Conservation (phyloP, 371 early-diverging fungal species). For the Rhizopus sp. region DNA sequence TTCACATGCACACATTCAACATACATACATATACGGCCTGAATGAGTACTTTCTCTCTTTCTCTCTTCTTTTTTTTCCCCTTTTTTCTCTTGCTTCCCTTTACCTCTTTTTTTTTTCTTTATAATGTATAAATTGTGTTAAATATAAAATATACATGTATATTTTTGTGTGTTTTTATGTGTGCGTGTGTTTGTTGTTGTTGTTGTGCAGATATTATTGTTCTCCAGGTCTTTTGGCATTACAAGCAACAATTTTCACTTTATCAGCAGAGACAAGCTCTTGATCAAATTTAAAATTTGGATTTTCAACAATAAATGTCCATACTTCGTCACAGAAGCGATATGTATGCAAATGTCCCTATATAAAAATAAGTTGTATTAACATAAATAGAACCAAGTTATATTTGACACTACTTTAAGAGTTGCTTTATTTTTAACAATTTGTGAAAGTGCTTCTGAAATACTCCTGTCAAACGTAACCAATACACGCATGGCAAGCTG, state of each 20-base stretch:
- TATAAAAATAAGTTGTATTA: conserved; percentile 1
- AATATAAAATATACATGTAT: too few species aligned
- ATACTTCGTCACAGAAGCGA: conserved; percentile 95
- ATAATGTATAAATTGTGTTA: too few species aligned
- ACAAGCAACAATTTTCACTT: conserved; percentile 92
- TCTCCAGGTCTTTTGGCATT: conserved; percentile 77
- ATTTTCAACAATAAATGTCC: conserved; percentile 92
- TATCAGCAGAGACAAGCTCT: conserved; percentile 77
- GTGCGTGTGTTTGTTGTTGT: neutral
- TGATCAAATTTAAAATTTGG: conserved; percentile 87
- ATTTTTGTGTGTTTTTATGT: neutral
- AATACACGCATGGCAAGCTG: conserved; percentile 94
- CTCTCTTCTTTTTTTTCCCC: too few species aligned
- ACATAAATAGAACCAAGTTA: conserved; percentile 2
- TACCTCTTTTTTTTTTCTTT: too few species aligned
- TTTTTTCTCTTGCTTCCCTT: too few species aligned
- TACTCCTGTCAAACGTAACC: conserved; percentile 67
- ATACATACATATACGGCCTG: too few species aligned
- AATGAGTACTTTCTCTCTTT: too few species aligned
- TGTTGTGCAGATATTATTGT: conserved; percentile 29
- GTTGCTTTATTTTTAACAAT: conserved; percentile 49
- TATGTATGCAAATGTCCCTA: conserved; percentile 88
- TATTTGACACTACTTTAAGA: conserved; percentile 34
- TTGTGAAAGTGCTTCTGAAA: conserved; percentile 46
- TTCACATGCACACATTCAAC: too few species aligned